Evolutionary conservation across 371 early-diverging fungal genomes (phyloP).

Genomic region (Mucor mucedo): DNA sequence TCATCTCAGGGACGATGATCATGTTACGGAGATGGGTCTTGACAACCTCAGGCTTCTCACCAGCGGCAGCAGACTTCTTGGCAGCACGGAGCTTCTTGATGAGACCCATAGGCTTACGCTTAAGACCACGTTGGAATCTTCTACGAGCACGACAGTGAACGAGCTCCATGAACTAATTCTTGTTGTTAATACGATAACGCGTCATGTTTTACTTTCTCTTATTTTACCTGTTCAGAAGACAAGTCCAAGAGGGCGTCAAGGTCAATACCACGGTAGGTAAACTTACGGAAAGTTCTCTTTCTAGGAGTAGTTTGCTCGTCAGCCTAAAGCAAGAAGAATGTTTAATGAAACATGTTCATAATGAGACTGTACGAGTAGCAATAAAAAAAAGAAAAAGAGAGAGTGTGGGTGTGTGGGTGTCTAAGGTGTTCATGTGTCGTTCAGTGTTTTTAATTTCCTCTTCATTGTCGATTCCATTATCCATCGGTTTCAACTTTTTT

Average conservation of each 20-base stretch:
- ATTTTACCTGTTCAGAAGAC: conserved; percentile 81
- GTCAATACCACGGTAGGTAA: conserved; percentile 98
- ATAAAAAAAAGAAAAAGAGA: not conserved
- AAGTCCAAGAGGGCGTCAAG: conserved; percentile 92
- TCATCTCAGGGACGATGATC: conserved; percentile 99
- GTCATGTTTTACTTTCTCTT: not conserved
- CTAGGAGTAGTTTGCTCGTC: conserved; percentile 64
- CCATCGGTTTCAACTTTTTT: too few species aligned
- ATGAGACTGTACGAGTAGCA: not conserved
- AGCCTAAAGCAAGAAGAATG: conserved; percentile 14
- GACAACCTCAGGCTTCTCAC: conserved; percentile 76
- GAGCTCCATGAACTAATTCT: conserved; percentile 84
- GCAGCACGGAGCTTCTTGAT: conserved; percentile 96
- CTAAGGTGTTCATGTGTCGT: too few species aligned
- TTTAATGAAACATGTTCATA: not conserved
- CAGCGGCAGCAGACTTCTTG: conserved; percentile 82
- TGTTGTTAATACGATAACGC: not conserved
- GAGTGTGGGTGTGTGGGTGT: too few species aligned
- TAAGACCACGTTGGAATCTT: conserved; percentile 96
- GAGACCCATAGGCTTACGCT: conserved; percentile 95
- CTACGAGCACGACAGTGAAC: conserved; percentile 96
- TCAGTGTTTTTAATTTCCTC: too few species aligned
- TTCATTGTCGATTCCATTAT: too few species aligned
- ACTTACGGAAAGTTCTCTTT: conserved; percentile 98
- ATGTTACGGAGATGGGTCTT: conserved; percentile 99